Base-by-base conservation (phyloP, 1,284 basidiomycete species). In the Lentinula novae-zelandiae region DNA sequence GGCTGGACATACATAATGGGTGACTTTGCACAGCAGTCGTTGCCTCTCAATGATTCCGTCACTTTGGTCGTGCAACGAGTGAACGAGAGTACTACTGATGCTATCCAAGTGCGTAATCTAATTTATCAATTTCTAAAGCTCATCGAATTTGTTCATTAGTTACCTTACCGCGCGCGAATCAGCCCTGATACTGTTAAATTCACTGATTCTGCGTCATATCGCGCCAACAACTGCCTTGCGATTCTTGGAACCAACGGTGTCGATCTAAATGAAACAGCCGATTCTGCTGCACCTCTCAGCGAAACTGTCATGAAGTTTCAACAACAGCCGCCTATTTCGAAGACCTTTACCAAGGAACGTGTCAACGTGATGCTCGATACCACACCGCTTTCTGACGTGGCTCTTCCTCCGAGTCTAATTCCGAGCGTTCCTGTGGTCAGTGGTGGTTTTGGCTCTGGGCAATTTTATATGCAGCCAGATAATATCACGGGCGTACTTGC, bases 1-100 rank as follows among this genome's bases (percentile, higher is more conserved):
- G 77, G 78, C 2, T 86, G 83, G 83, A 78, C 72, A 3, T 87
- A 87, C 65, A 69, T 79, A 62, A 75, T 86, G 77, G 85, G 85
- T 22, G 82, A 86, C 63, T 87, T 86, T 67, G 84, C 84, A 0
- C 81, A 83, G 62, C 78, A 82, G 65, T 75, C 82, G 1, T 76
- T 85, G 12, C 85, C 85, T 5, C 69, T 86, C 15, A 70, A 68
- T 44, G 84, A 87, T 66, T 72, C 71, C 0, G 84, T 79, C 20
- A 73, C 70, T 0, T 68, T 87, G 58, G 78, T 74, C 1, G 72
- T 87, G 17, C 75, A 80, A 54, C 76, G 78, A 15, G 69, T 74
- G 34, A 78, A 78, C 59, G 74, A 75, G 46, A 77, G 66, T 9
- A 60, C 59, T 7, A 71, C 73, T 8, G 80, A 82, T 55, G 78